Conservation (phyloP, 2,329 filamentous ascomycete genomes). For the Beauveria brongniartii region DNA sequence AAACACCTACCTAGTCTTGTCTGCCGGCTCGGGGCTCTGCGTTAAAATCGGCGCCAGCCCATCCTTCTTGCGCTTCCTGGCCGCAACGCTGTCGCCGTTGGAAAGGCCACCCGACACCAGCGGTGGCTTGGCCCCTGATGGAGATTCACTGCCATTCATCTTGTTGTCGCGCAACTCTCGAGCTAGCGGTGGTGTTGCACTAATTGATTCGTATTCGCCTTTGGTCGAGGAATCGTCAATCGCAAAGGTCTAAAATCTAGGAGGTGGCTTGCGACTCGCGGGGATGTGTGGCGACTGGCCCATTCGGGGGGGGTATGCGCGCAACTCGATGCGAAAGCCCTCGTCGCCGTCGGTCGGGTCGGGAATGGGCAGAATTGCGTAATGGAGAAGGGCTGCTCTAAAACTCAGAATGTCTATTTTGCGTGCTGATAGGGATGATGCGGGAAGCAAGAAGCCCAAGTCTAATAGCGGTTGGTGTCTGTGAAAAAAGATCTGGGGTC, state of each 20-base stretch:
- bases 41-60: conserved; percentile 69
- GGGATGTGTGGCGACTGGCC: neutral
- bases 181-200: neutral
- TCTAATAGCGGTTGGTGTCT: neutral
- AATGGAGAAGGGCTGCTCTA: neutral
- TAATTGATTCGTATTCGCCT: neutral
- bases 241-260: neutral
- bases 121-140: conserved; percentile 12
- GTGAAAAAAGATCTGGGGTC: neutral
- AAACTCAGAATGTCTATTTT: neutral
- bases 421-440: neutral
- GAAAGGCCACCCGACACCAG: conserved; percentile 17
- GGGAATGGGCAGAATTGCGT: neutral
- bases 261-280: neutral
- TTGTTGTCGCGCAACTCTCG: conserved; percentile 8
- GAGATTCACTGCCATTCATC: conserved; percentile 24
- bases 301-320: neutral
- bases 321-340: neutral
- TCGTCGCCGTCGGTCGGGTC: neutral
- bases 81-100: conserved; percentile 24
- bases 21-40: conserved; percentile 41
- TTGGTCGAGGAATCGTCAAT: neutral
- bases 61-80: conserved; percentile 69
- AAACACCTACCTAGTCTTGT: conserved; percentile 29
- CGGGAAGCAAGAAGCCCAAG: neutral